Base-by-base conservation (phyloP, 805 yeast species). In the Phaffomyces thermotolerans region DNA sequence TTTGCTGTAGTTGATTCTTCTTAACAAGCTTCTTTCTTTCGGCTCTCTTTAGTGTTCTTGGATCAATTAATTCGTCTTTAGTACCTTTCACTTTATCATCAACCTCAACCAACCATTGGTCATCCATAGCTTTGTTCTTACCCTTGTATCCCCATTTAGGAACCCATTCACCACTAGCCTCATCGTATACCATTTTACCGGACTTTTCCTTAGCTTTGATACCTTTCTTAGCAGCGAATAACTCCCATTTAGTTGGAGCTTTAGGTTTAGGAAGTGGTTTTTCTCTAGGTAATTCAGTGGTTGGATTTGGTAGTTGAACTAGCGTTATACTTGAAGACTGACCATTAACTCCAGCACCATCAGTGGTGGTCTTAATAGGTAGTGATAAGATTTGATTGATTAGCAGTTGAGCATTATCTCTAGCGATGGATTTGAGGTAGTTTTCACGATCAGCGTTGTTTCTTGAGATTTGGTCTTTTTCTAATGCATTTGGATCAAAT, bases 141-240 rank as follows among this genome's bases (percentile, higher is more conserved):
- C 98, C 98, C 52, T 84, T 82, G 71, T 84, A 91, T 48, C 99
- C 99, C 99, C 99, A 93, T 66, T 89, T 91, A 56, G 95, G 91
- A 48, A 84, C 96, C 99, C 99, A 93, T 66, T 89, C 90, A 41
- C 91, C 90, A 27, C 77, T 68, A 29, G 76, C 93, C 64, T 93
- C 98, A 64, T 93, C 96, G 56, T 69, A 93, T 1, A 86, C 88
- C 76, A 82, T 71, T 68, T 87, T 93, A 38, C 95, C 96, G 25
- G 85, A 81, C 63, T 83, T 89, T 48, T 85, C 86, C 73, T 86
- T 90, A 67, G 95, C 76, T 66, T 84, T 73, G 63, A 93, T 93
- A 58, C 98, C 98, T 69, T 93, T 93, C 75, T 79, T 86, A 47
- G 84, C 84, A 51, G 99, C 99, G 71, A 93, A 93, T 60, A 76